Evolutionary conservation across 75 land plant genomes (phyloP), one percentile per base, ranked within the genome.

Genomic region (Gnetum montanum): DNA sequence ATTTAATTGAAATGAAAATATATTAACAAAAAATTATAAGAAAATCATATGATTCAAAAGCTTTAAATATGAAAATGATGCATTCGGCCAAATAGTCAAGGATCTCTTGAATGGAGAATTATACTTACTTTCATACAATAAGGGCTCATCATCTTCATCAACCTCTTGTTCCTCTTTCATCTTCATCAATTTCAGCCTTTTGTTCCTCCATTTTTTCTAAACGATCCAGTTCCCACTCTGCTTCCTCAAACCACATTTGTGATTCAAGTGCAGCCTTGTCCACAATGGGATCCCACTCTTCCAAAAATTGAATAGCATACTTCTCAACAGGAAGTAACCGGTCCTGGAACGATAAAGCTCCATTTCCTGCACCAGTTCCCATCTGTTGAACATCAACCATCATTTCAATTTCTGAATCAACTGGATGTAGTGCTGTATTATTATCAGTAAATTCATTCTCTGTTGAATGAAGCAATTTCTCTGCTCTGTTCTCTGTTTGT

Each of bases 151-250:
- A 62, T 95, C 99, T 56, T 95, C 92, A 73, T 90, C 99, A 55
- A 84, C 86, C 56, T 95, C 99, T 43, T 96, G 93, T 60, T 95
- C 99, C 70, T 85, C 79, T 44, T 82, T 97, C 57, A 61, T 94
- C 99, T 58, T 94, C 91, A 75, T 89, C 99, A 54, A 83, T 89
- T 50, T 94, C 99, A 34, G 99, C 96, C 57, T 94, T 96, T 67
- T 88, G 80, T 41, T 90, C 98, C 70, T 95, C 90, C 6, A 83
- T 68, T 66, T 79, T 83, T 75, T 95, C 97, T 57, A 95, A 73
- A 2, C 82, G 85, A 60, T 90, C 99, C 38, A 95, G 59, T 56
- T 95, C 97, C 99, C 99, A 95, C 43, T 95, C 99, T 64, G 62
- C 66, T 57, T 95, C 99, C 67, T 86, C 88, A 69, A 70, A 83